Base-by-base conservation (phyloP, 140 eudicot genomes). In the Senecio squalidus region DNA sequence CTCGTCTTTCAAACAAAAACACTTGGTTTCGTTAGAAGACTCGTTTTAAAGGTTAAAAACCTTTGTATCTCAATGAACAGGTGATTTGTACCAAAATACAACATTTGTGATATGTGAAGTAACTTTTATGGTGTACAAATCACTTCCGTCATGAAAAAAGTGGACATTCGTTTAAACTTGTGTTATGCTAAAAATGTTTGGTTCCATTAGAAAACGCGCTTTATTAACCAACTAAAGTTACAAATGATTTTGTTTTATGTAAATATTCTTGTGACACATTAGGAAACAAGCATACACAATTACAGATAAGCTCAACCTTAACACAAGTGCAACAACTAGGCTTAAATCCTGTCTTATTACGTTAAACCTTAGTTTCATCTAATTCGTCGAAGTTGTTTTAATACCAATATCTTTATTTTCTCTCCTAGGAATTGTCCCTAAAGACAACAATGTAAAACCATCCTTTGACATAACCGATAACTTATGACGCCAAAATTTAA, bases 301-400 rank as follows among this genome's bases (percentile, higher is more conserved):
- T 26, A 16, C 27, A 51, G 65, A 44, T 56, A 44, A 23, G 28
- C 55, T 56, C 40, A 44, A 55, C 66, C 72, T 56, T 56, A 55
- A 22, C 47, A 65, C 39, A 56, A 67, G 62, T 55, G 47, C 16
- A 56, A 57, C 66, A 58, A 43, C 66, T 15, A 67, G 26, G 57
- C 34, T 66, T 18, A 13, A 28, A 27, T 55, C 46, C 18, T 29
- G 61, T 59, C 62, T 59, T 69, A 49, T 69, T 1, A 17, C 24
- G 47, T 34, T 13, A 47, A 59, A 48, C 68, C 68, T 26, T 69
- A 36, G 68, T 38, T 69, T 69, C 54, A 10, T 28, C 20, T 6
- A 8, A 69, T 60, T 69, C 38, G 75, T 60, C 75, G 68, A 69
- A 60, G 75, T 49, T 24, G 51, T 22, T 44, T 31, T 29, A 57